phyloP scores from a whole-genome alignment of 768 basidiomycete genomes.

The Ramaria rubella region DNA sequence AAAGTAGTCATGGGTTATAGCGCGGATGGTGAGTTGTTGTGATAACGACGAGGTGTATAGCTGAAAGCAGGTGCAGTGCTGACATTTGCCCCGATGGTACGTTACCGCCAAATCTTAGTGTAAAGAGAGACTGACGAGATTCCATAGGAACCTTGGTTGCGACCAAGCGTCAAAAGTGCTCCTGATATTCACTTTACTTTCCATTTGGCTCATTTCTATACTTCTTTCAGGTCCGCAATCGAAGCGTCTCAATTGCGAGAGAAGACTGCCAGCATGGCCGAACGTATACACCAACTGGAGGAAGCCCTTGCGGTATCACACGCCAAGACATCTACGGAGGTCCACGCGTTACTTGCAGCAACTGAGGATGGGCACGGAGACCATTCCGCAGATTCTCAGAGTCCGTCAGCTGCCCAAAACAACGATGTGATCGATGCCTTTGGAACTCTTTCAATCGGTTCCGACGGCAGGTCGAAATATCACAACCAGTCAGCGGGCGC shows the following conservation, averaged over 20 bases:
- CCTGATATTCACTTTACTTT: neutral
- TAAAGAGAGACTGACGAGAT: neutral
- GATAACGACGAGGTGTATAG: neutral
- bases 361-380: neutral
- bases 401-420: conserved; percentile 25
- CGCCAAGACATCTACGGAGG: conserved; percentile 7
- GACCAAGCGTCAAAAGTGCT: conserved; percentile 10
- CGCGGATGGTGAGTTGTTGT: conserved; percentile 8
- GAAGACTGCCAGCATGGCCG: conserved; percentile 7
- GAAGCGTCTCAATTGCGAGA: conserved; percentile 9
- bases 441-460: conserved; percentile 67
- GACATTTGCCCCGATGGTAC: conserved; percentile 11
- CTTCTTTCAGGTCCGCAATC: conserved; percentile 1
- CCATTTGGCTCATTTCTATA: neutral
- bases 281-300: conserved; percentile 7
- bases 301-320: conserved; percentile 6
- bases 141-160: conserved; percentile 7
- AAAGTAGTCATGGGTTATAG: neutral
- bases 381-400: neutral
- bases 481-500: conserved; percentile 8
- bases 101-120: neutral
- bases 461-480: conserved; percentile 69
- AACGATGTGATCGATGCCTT: conserved; percentile 74
- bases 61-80: neutral
- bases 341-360: neutral